phyloP scores from a whole-genome alignment of 768 basidiomycete genomes.

The Mycena galericulata region DNA sequence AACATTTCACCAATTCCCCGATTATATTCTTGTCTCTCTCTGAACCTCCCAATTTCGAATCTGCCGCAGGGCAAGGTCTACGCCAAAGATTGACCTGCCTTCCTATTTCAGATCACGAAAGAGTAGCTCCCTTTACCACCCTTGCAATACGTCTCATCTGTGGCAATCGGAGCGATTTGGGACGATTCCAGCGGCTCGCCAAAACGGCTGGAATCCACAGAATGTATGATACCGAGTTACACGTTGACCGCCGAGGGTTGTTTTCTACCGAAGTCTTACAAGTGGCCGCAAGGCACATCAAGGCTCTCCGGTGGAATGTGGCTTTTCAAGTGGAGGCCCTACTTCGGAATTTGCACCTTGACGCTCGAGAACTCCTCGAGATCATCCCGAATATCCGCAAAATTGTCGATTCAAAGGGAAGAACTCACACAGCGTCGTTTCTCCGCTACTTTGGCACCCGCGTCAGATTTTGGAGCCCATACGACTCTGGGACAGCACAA shows the following conservation, averaged over 20 bases:
- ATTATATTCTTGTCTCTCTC: slow-evolving; percentile 58
- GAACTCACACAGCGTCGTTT: slow-evolving; percentile 51
- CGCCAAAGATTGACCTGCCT: slow-evolving; percentile 55
- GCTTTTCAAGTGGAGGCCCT: slow-evolving; percentile 71
- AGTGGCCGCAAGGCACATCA: slow-evolving; percentile 50
- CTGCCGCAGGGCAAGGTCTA: slow-evolving; percentile 8
- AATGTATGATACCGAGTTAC: slow-evolving; percentile 50
- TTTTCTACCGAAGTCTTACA: slow-evolving; percentile 54
- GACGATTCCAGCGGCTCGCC: slow-evolving; percentile 53
- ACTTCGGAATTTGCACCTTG: slow-evolving; percentile 54
- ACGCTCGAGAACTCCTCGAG: slow-evolving; percentile 61
- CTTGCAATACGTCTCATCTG: slow-evolving; percentile 65
- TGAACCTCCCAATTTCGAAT: slow-evolving; percentile 56
- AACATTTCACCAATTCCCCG: slow-evolving; percentile 42
- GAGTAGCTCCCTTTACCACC: slow-evolving; percentile 65
- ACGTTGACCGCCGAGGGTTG: slow-evolving; percentile 53
- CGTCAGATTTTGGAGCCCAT: slow-evolving; percentile 43
- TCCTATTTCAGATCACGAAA: slow-evolving; percentile 53
- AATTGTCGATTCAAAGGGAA: slow-evolving; percentile 46
- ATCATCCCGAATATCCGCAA: slow-evolving; percentile 51
- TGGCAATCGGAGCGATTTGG: slow-evolving; percentile 45
- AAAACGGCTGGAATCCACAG: slow-evolving; percentile 52
- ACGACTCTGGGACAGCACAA: slow-evolving; percentile 35
- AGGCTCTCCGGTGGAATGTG: slow-evolving; percentile 58
- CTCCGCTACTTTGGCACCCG: slow-evolving; percentile 54